Evolutionary conservation across 352 stramenopile genomes (phyloP).

Genomic region (Phytophthora crassamura): DNA sequence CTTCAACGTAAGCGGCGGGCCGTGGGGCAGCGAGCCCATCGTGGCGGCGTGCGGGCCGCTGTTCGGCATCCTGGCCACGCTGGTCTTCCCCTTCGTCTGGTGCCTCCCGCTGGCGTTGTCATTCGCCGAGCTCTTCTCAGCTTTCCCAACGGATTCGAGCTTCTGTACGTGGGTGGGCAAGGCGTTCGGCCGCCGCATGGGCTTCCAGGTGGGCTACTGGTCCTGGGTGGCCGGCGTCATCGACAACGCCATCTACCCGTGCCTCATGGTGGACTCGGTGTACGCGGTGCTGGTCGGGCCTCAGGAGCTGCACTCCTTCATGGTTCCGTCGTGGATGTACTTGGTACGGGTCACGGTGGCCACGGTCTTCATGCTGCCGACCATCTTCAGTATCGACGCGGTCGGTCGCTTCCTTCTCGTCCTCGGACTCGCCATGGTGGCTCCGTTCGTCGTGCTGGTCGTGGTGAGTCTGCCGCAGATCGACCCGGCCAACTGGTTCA

Average conservation of each 20-base stretch:
- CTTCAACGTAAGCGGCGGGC: constrained; percentile 92
- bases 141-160: constrained; percentile 72
- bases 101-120: constrained; percentile 72
- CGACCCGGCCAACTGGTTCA: constrained; percentile 64
- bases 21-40: constrained; percentile 95
- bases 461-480: constrained; percentile 66
- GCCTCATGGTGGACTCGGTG: constrained; percentile 74
- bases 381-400: constrained; percentile 84
- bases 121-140: constrained; percentile 77
- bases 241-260: constrained; percentile 86
- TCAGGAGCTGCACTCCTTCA: constrained; percentile 33
- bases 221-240: constrained; percentile 83
- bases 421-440: constrained; percentile 89
- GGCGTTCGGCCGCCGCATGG: constrained; percentile 76
- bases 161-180: constrained; percentile 83
- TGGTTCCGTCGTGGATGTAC: constrained; percentile 66
- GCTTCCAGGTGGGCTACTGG: constrained; percentile 88
- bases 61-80: constrained; percentile 61
- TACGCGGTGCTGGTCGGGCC: constrained; percentile 49
- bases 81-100: constrained; percentile 76
- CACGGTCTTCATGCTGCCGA: constrained; percentile 73
- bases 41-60: constrained; percentile 89
- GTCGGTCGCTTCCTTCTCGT: constrained; percentile 87
- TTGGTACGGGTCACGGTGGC: constrained; percentile 47
- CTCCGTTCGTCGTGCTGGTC: constrained; percentile 92